Evolutionary conservation across 257 asterid genomes (phyloP), one percentile per base, ranked within the genome.

Genomic region (Capsicum baccatum): DNA sequence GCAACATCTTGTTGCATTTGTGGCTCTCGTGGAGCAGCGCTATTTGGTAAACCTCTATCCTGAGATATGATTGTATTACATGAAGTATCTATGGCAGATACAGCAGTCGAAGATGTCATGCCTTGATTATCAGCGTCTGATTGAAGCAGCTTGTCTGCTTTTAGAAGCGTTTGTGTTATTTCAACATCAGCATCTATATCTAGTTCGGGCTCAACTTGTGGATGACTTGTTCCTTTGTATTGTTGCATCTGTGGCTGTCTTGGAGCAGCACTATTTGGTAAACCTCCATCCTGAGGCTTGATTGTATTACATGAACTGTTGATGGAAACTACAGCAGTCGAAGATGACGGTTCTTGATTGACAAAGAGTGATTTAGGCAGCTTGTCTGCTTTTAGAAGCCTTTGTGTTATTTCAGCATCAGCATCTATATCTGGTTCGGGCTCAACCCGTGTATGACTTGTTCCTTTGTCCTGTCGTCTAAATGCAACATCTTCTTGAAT

Each of bases 131-230:
- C 44, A 67, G 19, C 35, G 13, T 67, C 19, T 67, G 50, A 35
- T 37, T 35, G 37, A 67, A 67, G 74, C 74, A 35, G 74, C 0
- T 0, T 39, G 44, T 0, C 74, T 35, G 13, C 6, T 67, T 35
- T 35, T 80, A 42, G 4, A 17, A 66, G 64, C 54, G 79, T 84
- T 12, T 59, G 62, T 4, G 33, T 81, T 80, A 7, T 84, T 69
- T 55, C 83, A 80, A 60, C 64, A 81, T 66, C 39, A 83, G 67
- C 52, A 78, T 50, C 82, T 86, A 56, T 4, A 8, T 56, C 16
- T 71, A 90, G 86, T 60, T 86, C 89, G 0, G 83, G 88, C 63
- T 80, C 88, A 37, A 83, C 90, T 73, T 67, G 85, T 44, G 89
- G 83, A 58, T 82, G 83, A 26, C 86, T 63, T 54, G 86, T 62